These are phyloP conservation scores for Coemansia furcata DNA, from an alignment of 192 early-diverging fungal genomes.

Conservation along the genomic window DNA sequence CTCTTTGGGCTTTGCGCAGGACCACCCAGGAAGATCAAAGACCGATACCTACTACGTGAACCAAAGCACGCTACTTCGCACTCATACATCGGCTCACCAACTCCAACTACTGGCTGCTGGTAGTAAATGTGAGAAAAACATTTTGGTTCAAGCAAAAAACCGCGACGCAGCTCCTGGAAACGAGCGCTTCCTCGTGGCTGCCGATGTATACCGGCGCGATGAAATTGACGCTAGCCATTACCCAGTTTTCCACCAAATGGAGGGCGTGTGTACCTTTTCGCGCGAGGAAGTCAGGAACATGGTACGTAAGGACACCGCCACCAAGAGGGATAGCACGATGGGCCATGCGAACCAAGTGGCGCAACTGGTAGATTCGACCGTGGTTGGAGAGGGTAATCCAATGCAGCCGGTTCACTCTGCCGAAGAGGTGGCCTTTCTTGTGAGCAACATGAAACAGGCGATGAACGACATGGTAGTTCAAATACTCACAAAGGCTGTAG, in stretches of 20 bases:
- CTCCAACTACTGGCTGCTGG: conserved; percentile 67
- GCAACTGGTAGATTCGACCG: conserved; percentile 32
- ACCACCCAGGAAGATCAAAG: conserved; percentile 78
- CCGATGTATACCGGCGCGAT: conserved; percentile 94
- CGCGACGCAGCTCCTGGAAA: conserved; percentile 24
- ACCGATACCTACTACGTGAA: conserved; percentile 97
- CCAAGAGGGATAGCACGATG: neutral
- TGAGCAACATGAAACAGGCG: conserved; percentile 70
- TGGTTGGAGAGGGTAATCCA: conserved; percentile 66
- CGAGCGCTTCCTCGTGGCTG: conserved; percentile 83
- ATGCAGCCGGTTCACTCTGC: conserved; percentile 68
- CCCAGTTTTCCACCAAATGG: conserved; percentile 99
- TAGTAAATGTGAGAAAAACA: neutral
- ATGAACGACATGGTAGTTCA: conserved; percentile 80
- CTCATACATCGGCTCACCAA: conserved; percentile 96
- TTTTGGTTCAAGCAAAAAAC: conserved; percentile 40
- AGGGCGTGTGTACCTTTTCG: conserved; percentile 71
- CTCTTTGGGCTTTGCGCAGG: conserved; percentile 72
- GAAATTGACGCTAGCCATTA: conserved; percentile 96
- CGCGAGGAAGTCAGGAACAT: conserved; percentile 27
- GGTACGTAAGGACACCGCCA: neutral
- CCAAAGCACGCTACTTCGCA: conserved; percentile 70
- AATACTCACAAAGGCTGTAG: conserved; percentile 58
- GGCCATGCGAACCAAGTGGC: conserved; percentile 5
- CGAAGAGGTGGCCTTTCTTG: conserved; percentile 58